Conservation (phyloP, 73 alveolate genomes). For the Durusdinium trenchii region DNA sequence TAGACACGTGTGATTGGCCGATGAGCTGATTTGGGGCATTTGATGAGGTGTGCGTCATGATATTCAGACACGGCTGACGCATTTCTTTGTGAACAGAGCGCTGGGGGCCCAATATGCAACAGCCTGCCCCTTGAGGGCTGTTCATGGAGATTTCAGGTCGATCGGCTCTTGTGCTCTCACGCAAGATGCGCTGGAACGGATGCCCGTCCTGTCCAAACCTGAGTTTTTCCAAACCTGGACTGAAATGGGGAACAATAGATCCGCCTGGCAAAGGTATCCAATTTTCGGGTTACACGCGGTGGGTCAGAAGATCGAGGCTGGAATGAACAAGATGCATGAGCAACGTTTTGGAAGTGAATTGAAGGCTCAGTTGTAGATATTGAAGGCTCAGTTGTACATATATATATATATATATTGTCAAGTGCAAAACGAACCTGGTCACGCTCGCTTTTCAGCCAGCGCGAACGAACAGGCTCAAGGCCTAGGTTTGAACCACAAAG, state of each 20-base stretch:
- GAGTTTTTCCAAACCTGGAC: not conserved
- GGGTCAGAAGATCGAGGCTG: constrained; percentile 81
- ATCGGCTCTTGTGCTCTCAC: constrained; percentile 74
- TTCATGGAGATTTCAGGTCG: not conserved
- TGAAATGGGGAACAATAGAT: not conserved
- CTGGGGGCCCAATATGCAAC: not conserved
- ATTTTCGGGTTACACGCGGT: constrained; percentile 52
- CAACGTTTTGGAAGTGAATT: too few species aligned
- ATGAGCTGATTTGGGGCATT: not conserved
- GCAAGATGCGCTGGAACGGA: constrained; percentile 66
- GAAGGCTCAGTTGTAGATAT: too few species aligned
- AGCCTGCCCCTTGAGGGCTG: not conserved
- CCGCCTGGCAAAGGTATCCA: constrained; percentile 87
- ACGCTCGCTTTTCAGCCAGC: too few species aligned
- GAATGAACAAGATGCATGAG: too few species aligned
- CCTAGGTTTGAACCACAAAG: not conserved
- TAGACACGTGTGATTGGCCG: not conserved
- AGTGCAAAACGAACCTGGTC: not conserved
- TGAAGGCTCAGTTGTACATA: too few species aligned
- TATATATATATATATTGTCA: not conserved
- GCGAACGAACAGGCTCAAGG: too few species aligned
- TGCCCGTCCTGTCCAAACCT: constrained; percentile 64
- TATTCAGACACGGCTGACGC: constrained; percentile 73
- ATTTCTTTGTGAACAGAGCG: constrained; percentile 69
- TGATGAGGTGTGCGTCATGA: constrained; percentile 56